Evolutionary conservation across 225 moss, liverwort and hornwort genomes (phyloP).

Genomic region (Sphagnum contortum): DNA sequence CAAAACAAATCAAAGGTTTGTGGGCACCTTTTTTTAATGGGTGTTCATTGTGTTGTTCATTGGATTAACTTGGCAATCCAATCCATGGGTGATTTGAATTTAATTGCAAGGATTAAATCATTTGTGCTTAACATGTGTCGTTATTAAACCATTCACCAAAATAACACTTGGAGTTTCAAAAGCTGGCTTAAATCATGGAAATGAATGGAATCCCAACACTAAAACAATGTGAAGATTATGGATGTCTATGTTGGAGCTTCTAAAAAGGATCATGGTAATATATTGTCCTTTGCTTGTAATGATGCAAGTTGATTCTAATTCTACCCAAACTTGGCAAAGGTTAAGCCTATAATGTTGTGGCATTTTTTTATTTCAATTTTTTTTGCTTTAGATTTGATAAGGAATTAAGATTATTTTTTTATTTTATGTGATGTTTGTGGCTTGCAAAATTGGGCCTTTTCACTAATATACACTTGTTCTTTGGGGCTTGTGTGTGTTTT

Average conservation of each 20-base stretch:
- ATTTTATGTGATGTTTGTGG: no score
- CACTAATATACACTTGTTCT: no score
- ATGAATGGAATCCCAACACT: not conserved
- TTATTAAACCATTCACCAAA: not conserved
- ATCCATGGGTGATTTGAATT: not conserved
- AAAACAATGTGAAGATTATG: not conserved
- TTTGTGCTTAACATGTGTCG: not conserved
- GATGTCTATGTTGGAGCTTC: not conserved
- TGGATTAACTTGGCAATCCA: not conserved
- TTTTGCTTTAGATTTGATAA: no score
- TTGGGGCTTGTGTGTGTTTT: not conserved
- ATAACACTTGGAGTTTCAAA: not conserved
- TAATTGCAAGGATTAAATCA: not conserved
- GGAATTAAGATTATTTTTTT: no score
- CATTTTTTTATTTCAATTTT: no score
- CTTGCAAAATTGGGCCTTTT: no score
- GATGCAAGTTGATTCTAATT: not conserved
- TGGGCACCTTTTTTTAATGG: not conserved
- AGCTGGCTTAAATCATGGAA: not conserved
- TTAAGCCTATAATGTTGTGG: not conserved
- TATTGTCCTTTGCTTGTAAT: not conserved
- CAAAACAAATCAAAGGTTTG: not conserved
- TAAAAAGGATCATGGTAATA: not conserved
- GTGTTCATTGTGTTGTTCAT: not conserved
- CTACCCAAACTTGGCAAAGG: not conserved